Percentiles rank a stretch among this genome's conserved stretches.
phyloP scores from a whole-genome alignment of 225 moss, liverwort and hornwort species.

The Rhytidiadelphus loreus region DNA sequence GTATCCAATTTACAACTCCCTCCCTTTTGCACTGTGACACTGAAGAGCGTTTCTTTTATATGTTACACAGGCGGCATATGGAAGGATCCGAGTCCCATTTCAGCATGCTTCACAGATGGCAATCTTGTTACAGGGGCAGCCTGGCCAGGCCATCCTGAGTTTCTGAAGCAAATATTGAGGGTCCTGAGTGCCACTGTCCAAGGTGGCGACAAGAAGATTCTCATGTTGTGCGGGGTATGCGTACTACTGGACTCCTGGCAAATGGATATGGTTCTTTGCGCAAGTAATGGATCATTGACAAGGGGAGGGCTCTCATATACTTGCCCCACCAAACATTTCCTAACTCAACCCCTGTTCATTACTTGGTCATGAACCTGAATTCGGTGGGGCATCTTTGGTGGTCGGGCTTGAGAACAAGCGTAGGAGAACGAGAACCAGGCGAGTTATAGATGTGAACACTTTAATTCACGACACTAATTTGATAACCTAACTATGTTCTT shows the following conservation, averaged over 20 bases:
- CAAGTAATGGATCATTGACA: background rate
- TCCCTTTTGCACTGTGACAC: background rate
- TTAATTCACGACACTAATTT: background rate
- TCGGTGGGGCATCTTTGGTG: background rate
- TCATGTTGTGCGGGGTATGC: conserved; percentile 86
- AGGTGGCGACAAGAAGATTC: conserved; percentile 66
- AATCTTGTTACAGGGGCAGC: conserved; percentile 80
- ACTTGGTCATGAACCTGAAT: background rate
- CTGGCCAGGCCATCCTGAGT: conserved; percentile 88
- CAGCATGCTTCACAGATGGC: conserved; percentile 66
- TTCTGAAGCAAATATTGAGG: conserved; percentile 49
- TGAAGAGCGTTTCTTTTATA: background rate
- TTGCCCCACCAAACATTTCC: background rate
- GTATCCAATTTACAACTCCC: background rate
- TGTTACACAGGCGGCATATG: conserved; percentile 60
- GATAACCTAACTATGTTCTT: background rate
- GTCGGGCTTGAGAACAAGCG: background rate
- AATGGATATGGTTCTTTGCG: background rate
- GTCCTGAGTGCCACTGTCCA: conserved; percentile 47
- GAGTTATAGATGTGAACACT: background rate
- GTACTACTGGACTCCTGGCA: background rate
- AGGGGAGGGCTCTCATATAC: background rate
- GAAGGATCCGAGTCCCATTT: conserved; percentile 72
- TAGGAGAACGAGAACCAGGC: background rate
- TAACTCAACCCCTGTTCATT: background rate